A percentile compares a stretch with the other conserved stretches of the same genome.
phyloP scores from a whole-genome alignment of 768 basidiomycete species.

The Hortiboletus campestris region DNA sequence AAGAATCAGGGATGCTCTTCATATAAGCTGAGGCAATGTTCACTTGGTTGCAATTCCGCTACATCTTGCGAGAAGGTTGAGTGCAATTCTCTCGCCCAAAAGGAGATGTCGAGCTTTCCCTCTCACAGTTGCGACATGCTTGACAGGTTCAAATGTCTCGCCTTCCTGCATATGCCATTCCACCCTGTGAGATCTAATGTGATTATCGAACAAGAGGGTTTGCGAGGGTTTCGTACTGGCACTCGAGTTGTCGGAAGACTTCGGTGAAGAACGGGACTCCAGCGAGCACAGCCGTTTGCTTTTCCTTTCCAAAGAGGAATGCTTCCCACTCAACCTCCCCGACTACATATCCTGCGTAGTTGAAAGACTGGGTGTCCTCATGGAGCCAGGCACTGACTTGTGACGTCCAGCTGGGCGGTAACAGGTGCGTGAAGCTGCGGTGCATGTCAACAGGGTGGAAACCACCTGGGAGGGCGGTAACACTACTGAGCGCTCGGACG shows the following conservation, averaged over 20 bases:
- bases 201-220: not conserved
- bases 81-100: constrained; percentile 87
- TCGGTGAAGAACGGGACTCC: constrained; percentile 96
- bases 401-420: constrained; percentile 90
- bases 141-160: constrained; percentile 72
- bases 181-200: constrained; percentile 50
- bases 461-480: too few relatives aligned
- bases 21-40: constrained; percentile 22
- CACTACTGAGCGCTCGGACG: too few relatives aligned
- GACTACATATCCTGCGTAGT: constrained; percentile 95
- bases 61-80: constrained; percentile 92
- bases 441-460: constrained; percentile 18
- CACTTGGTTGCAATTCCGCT: constrained; percentile 96
- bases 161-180: constrained; percentile 94
- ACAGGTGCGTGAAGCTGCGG: constrained; percentile 55
- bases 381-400: constrained; percentile 81
- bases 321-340: constrained; percentile 87
- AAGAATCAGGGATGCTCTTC: not conserved
- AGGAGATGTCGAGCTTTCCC: constrained; percentile 88
- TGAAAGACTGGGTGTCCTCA: constrained; percentile 95
- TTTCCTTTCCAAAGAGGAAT: constrained; percentile 87
- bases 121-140: constrained; percentile 85
- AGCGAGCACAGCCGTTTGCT: constrained; percentile 74
- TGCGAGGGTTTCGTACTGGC: constrained; percentile 63
- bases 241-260: constrained; percentile 84